Evolutionary conservation across 495 filamentous ascomycete genomes (phyloP), one percentile per base, ranked within the genome.

Genomic region (Hapsidospora chrysogenum): DNA sequence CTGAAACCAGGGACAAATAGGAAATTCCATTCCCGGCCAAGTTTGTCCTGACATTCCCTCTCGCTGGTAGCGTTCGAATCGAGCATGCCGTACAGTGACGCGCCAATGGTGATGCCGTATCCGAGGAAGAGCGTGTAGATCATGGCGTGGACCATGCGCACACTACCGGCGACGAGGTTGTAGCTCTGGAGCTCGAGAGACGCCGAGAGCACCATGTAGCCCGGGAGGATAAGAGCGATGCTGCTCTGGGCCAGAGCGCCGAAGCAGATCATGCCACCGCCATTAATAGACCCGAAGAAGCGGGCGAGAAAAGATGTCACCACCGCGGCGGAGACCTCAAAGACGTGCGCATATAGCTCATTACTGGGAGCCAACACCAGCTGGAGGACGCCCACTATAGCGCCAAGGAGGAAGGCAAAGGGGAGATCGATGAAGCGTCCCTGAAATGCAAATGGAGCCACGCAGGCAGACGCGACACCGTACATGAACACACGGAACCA

Each of bases 61-160:
- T 59, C 70, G 11, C 74, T 78, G 2, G 79, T 75, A 10, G 87
- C 87, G 19, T 80, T 60, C 2, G 60, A 26, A 53, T 92, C 82
- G 36, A 93, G 63, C 15, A 85, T 62, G 14, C 87, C 89, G 46
- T 92, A 94, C 6, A 96, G 64, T 2, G 80, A 80, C 0, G 87
- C 87, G 17, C 87, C 87, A 23, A 96, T 82, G 4, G 89, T 95
- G 45, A 96, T 93, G 5, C 87, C 89, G 46, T 87, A 95, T n/a
- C 87, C 87, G 6, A 96, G 76, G 54, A 95, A 92, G 2, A 95
- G 64, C 1, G 86, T 87, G 54, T 95, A 95, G 20, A 95, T 87
- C 36, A 95, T 79, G 6, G 87, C 84, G 43, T 95, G 94, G 4
- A 96, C 83, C 78, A 95, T 86, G 31, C 87, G 81, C 9, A 94